phyloP scores from a whole-genome alignment of 345 rosid genomes.

The Heritiera littoralis region DNA sequence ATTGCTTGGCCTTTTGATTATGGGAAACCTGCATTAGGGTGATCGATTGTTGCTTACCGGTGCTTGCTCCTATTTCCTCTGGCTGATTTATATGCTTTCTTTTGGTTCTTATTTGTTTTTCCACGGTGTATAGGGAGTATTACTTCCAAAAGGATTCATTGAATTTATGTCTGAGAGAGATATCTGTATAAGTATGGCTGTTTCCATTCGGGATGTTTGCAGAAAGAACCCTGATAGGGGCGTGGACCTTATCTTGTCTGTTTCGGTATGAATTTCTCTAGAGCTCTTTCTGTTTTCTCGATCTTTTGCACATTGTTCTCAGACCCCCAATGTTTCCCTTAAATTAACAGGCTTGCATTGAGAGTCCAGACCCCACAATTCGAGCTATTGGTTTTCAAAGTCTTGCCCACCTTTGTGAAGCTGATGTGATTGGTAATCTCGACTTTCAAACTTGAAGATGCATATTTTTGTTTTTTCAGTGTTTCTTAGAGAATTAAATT shows the following conservation, averaged over 20 bases:
- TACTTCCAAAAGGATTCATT: constrained; percentile 58
- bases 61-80: constrained; percentile 5
- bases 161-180: constrained; percentile 61
- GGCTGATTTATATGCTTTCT: not conserved
- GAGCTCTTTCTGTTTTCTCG: constrained; percentile 24
- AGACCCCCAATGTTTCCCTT: not conserved
- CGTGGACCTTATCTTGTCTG: constrained; percentile 91
- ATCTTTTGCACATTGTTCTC: constrained; percentile 19
- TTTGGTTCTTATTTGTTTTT: constrained; percentile 25
- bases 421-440: constrained; percentile 85
- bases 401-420: constrained; percentile 93
- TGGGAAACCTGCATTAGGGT: not conserved
- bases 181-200: constrained; percentile 76
- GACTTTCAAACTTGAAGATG: constrained; percentile 11
- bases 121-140: constrained; percentile 50
- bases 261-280: constrained; percentile 62
- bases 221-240: constrained; percentile 91
- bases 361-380: constrained; percentile 67
- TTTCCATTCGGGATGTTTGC: constrained; percentile 80
- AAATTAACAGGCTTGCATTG: constrained; percentile 76
- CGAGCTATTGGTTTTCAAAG: constrained; percentile 90
- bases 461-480: not conserved
- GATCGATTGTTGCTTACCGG: not conserved
- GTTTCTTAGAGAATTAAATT: not conserved
- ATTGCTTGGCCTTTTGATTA: not conserved